Evolutionary conservation across 306 rosid genomes (phyloP).

Genomic region (Argentina anserina): DNA sequence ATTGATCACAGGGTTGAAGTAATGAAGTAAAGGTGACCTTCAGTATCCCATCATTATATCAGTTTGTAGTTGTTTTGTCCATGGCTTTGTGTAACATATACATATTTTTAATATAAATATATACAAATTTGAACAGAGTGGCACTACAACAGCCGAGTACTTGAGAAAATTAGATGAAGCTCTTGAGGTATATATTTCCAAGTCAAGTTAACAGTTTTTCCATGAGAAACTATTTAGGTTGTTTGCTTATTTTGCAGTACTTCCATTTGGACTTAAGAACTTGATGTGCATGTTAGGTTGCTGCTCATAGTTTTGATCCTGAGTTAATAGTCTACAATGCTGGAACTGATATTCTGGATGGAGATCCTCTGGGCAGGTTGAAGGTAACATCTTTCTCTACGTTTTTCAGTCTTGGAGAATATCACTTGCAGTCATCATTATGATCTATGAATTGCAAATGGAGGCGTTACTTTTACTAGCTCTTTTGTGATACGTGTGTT

Average conservation of each 20-base stretch:
- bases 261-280: neutral
- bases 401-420: conserved; percentile 15
- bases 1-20: conserved; percentile 90
- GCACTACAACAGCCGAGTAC: conserved; percentile 68
- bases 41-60: conserved; percentile 18
- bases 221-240: neutral
- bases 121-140: conserved; percentile 66
- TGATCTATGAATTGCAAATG: neutral
- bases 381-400: conserved; percentile 49
- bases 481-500: conserved; percentile 14
- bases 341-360: conserved; percentile 93
- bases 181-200: conserved; percentile 52
- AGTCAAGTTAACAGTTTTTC: neutral
- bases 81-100: conserved; percentile 1
- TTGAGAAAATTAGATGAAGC: conserved; percentile 71
- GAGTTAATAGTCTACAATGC: conserved; percentile 83
- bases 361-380: conserved; percentile 86
- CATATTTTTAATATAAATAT: neutral
- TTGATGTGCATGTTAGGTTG: conserved; percentile 45
- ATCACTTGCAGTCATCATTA: neutral
- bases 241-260: neutral
- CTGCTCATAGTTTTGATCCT: conserved; percentile 55
- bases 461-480: conserved; percentile 5
- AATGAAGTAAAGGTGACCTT: conserved; percentile 64
- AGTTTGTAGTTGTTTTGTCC: conserved; percentile 20